phyloP scores from a whole-genome alignment of 1,139 yeast species.

The Sugiyamaella novakii region DNA sequence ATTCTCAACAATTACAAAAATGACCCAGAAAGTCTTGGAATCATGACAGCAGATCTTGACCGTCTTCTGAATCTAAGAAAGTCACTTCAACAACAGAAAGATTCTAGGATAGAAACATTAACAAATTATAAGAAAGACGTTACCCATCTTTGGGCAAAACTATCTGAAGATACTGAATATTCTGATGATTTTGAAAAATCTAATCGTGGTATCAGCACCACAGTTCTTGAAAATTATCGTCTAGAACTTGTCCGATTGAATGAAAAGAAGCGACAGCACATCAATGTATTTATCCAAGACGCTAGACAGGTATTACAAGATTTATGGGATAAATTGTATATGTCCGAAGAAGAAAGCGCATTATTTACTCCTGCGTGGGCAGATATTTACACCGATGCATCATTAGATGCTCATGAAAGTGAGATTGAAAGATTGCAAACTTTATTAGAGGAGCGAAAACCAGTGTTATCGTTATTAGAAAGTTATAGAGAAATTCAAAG shows the following conservation, averaged over 20 bases:
- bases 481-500: constrained; percentile 57
- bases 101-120: constrained; percentile 23
- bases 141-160: constrained; percentile 38
- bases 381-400: constrained; percentile 53
- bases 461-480: constrained; percentile 57
- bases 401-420: constrained; percentile 60
- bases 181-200: constrained; percentile 34
- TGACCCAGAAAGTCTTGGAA: constrained; percentile 37
- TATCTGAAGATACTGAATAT: constrained; percentile 26
- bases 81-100: constrained; percentile 39
- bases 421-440: constrained; percentile 57
- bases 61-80: constrained; percentile 33
- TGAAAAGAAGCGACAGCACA: constrained; percentile 60
- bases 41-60: constrained; percentile 32
- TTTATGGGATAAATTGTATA: constrained; percentile 65
- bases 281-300: constrained; percentile 67
- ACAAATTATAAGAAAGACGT: constrained; percentile 23
- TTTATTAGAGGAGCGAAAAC: constrained; percentile 55
- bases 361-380: constrained; percentile 45
- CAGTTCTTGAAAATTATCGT: constrained; percentile 46
- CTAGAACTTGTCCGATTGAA: constrained; percentile 60
- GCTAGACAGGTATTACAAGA: constrained; percentile 59
- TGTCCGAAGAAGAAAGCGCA: constrained; percentile 50
- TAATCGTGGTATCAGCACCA: constrained; percentile 40
- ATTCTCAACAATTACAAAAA: constrained; percentile 33